A percentile compares a stretch with the other conserved stretches of the same genome.
These are phyloP conservation scores for Aspergillus sp. DNA, from an alignment of 2,329 filamentous ascomycete species.

Conservation along the genomic window DNA sequence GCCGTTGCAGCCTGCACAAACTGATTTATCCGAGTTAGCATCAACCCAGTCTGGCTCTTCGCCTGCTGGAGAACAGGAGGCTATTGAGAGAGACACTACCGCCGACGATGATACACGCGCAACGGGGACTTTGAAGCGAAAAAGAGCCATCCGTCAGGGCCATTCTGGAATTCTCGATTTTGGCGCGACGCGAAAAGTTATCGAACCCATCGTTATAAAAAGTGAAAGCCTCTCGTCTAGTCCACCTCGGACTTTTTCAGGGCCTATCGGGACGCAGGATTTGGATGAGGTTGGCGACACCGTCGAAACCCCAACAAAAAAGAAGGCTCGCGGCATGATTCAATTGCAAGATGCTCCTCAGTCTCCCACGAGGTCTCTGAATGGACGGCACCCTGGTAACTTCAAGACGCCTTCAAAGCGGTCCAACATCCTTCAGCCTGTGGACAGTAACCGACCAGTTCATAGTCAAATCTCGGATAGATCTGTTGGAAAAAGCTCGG, in stretches of 20 bases:
- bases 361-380: background rate
- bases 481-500: conserved; percentile 37
- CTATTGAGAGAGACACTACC: background rate
- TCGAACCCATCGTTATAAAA: conserved; percentile 30
- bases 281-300: conserved; percentile 50
- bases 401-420: background rate
- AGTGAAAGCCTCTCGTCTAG: conserved; percentile 35
- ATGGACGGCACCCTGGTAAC: background rate
- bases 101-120: conserved; percentile 1
- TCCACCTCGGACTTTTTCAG: conserved; percentile 18
- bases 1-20: background rate
- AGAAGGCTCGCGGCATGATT: conserved; percentile 4
- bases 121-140: conserved; percentile 21
- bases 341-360: background rate
- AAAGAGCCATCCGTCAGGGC: conserved; percentile 7
- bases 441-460: conserved; percentile 23
- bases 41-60: conserved; percentile 17
- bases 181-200: background rate
- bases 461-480: conserved; percentile 11
- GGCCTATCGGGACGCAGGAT: conserved; percentile 58
- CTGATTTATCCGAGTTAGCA: conserved; percentile 6
- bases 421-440: background rate
- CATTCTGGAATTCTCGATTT: background rate
- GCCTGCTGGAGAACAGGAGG: background rate
- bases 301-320: conserved; percentile 42